These are phyloP conservation scores for Silene conica DNA, from an alignment of 148 eudicot species.

Conservation along the genomic window DNA sequence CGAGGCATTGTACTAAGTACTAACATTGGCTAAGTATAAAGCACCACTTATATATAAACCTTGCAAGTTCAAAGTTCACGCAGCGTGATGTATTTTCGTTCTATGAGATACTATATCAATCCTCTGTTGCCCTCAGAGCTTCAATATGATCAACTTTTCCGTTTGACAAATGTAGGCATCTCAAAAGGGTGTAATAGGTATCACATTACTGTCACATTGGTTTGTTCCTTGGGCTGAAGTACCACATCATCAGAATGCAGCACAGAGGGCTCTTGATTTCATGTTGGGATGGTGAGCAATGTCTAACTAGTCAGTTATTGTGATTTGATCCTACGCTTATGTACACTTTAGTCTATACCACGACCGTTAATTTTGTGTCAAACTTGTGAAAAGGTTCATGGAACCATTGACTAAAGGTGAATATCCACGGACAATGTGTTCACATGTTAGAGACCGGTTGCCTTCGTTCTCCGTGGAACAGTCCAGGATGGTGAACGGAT, in stretches of 20 bases:
- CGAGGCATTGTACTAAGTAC: too few relatives aligned
- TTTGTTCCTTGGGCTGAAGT: slow-evolving; percentile 36
- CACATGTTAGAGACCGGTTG: slow-evolving; percentile 21
- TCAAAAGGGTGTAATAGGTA: slow-evolving; percentile 46
- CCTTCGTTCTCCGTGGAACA: slow-evolving; percentile 24
- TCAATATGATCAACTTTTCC: not conserved
- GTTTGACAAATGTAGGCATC: not conserved
- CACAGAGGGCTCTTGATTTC: slow-evolving; percentile 48
- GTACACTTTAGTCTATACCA: not conserved
- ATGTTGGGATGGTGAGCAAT: slow-evolving; percentile 51
- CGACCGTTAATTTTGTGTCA: not conserved
- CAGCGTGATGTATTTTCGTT: too few relatives aligned
- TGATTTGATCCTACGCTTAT: not conserved
- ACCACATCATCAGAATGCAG: slow-evolving; percentile 22
- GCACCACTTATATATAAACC: too few relatives aligned
- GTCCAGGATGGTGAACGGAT: slow-evolving; percentile 29
- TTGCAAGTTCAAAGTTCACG: too few relatives aligned
- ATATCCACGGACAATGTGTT: slow-evolving; percentile 29
- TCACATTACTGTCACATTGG: slow-evolving; percentile 40
- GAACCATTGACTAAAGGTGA: slow-evolving; percentile 30
- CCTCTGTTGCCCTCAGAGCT: too few relatives aligned
- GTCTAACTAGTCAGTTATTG: not conserved
- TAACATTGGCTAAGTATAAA: too few relatives aligned
- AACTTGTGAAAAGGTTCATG: slow-evolving; percentile 22
- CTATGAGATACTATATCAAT: too few relatives aligned